Percentiles rank a stretch among this genome's conserved stretches.
These are phyloP conservation scores for Poa annua DNA, from an alignment of 176 grass and related monocot species.

Conservation along the genomic window DNA sequence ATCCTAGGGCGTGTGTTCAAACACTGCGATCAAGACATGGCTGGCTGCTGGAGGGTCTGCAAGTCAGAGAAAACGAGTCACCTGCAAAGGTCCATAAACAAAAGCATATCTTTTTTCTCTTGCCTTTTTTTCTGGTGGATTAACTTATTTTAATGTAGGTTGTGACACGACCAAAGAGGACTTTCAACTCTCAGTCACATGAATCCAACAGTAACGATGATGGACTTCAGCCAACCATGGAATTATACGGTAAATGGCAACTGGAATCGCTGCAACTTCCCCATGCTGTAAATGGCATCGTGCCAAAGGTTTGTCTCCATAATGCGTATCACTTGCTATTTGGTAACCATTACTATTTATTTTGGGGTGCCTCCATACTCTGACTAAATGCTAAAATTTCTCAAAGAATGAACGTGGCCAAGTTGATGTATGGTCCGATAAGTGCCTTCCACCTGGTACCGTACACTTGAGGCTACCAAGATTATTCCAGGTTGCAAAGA, in stretches of 20 bases:
- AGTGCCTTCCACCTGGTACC: constrained; percentile 90
- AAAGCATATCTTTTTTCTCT: constrained; percentile 13
- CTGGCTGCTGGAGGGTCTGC: constrained; percentile 81
- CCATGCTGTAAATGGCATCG: constrained; percentile 78
- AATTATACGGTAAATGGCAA: constrained; percentile 94
- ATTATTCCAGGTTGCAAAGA: constrained; percentile 83
- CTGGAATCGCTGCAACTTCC: constrained; percentile 80
- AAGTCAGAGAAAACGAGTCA: constrained; percentile 78
- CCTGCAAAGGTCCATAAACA: constrained; percentile 69
- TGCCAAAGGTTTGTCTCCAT: constrained; percentile 68
- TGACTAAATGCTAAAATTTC: constrained; percentile 44
- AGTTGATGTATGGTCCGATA: constrained; percentile 98
- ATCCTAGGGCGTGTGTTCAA: constrained; percentile 83
- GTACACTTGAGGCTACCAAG: constrained; percentile 88
- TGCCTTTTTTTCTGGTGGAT: constrained; percentile 30
- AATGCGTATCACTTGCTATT: constrained; percentile 29
- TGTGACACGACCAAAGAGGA: constrained; percentile 67
- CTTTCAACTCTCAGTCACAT: constrained; percentile 48
- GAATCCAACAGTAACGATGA: constrained; percentile 55
- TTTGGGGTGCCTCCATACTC: constrained; percentile 35
- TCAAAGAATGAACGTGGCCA: constrained; percentile 88
- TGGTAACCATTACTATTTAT: constrained; percentile 31
- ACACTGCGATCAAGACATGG: constrained; percentile 84
- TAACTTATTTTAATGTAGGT: constrained; percentile 54
- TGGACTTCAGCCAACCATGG: constrained; percentile 53